These are phyloP conservation scores for Calonectria montana DNA, from an alignment of 2,329 filamentous ascomycete species.

Conservation along the genomic window DNA sequence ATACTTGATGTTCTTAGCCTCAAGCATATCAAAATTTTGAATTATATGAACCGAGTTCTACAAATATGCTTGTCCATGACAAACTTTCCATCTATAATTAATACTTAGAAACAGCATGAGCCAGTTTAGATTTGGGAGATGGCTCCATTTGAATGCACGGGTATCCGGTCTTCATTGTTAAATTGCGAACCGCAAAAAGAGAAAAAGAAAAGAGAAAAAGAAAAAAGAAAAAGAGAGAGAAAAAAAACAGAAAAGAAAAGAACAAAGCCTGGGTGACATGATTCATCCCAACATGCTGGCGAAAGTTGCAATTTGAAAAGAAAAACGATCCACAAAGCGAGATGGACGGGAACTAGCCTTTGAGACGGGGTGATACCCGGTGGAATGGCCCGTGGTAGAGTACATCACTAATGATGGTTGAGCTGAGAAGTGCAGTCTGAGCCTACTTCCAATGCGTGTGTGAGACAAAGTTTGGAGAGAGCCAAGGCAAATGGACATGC, in stretches of 20 bases:
- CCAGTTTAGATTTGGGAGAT: not conserved
- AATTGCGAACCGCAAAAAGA: not conserved
- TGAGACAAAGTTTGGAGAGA: too few relatives aligned
- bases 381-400: not conserved
- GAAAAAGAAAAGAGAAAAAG: not conserved
- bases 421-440: not conserved
- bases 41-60: not conserved
- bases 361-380: not conserved
- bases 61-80: not conserved
- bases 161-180: not conserved
- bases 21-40: too few relatives aligned
- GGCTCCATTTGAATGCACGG: constrained; percentile 16
- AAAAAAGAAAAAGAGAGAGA: not conserved
- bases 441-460: not conserved
- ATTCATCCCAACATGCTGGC: not conserved
- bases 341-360: not conserved
- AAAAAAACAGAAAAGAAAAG: too few relatives aligned
- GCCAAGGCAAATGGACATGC: too few relatives aligned
- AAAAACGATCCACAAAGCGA: not conserved
- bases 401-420: too few relatives aligned
- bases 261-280: not conserved
- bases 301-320: not conserved
- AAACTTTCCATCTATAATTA: not conserved
- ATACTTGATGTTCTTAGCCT: not conserved
- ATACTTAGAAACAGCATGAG: not conserved